Evolutionary conservation across 129 eudicot genomes (phyloP).

Genomic region (Flaveria trinervia): DNA sequence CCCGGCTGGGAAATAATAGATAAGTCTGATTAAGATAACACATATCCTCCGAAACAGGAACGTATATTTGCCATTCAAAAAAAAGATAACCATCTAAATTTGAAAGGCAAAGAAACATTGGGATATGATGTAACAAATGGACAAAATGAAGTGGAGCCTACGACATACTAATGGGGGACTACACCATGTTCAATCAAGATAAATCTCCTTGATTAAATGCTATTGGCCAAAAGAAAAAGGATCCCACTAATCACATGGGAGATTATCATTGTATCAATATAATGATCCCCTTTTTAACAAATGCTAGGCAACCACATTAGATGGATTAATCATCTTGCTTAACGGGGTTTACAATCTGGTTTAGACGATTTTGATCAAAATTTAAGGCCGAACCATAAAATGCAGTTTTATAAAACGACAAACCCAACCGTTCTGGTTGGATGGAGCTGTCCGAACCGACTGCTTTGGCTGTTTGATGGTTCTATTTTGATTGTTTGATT

Average conservation of each 20-base stretch:
- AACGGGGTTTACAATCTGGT: no score
- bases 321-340: not conserved
- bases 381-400: no score
- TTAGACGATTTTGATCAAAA: no score
- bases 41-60: no score
- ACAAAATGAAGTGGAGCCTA: slow-evolving; percentile 39
- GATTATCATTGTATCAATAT: slow-evolving; percentile 34
- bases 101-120: slow-evolving; percentile 9
- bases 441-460: no score
- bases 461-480: no score
- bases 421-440: no score
- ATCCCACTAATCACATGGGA: slow-evolving; percentile 52
- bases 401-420: no score
- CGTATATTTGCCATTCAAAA: no score
- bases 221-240: slow-evolving; percentile 31
- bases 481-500: no score
- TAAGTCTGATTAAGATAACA: no score
- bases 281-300: slow-evolving; percentile 29
- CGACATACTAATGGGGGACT: slow-evolving; percentile 40
- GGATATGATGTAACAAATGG: slow-evolving; percentile 19
- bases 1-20: no score
- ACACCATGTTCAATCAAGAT: slow-evolving; percentile 35
- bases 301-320: slow-evolving; percentile 18
- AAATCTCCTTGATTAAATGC: slow-evolving; percentile 31
- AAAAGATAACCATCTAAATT: slow-evolving; percentile 17